Percentiles rank a stretch among this genome's conserved stretches.
Conservation (phyloP, 441 rosid genomes). For the Macaranga tanarius region DNA sequence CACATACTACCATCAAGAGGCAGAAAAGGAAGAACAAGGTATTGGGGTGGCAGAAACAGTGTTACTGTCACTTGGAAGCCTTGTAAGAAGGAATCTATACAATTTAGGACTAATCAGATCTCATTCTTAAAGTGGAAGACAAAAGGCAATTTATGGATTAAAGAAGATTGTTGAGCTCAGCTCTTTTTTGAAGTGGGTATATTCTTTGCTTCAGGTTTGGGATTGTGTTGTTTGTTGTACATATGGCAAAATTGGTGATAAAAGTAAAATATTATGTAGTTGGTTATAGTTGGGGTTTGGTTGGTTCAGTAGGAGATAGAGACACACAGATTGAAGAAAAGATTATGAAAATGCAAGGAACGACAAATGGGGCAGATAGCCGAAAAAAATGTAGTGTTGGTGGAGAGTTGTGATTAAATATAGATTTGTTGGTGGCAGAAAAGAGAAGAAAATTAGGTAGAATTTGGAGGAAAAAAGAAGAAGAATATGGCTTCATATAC, state of each 20-base stretch:
- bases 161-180: conserved; percentile 4
- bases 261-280: conserved; percentile 28
- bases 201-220: conserved; percentile 51
- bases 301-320: conserved; percentile 32
- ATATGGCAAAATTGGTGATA: conserved; percentile 39
- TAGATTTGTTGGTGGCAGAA: conserved; percentile 22
- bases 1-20: conserved; percentile 42
- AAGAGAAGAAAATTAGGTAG: conserved; percentile 31
- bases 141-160: neutral
- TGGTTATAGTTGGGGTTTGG: conserved; percentile 41
- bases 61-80: conserved; percentile 76
- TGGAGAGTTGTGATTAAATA: conserved; percentile 20
- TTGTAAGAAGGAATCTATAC: conserved; percentile 83
- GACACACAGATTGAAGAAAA: conserved; percentile 2
- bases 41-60: conserved; percentile 72
- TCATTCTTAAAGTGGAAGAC: conserved; percentile 41
- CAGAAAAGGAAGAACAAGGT: conserved; percentile 56
- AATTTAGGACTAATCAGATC: conserved; percentile 81
- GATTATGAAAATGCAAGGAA: conserved; percentile 7
- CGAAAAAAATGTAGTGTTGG: conserved; percentile 7
- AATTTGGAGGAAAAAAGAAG: conserved; percentile 11
- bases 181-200: conserved; percentile 28
- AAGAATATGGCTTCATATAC: conserved; percentile 14
- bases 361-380: conserved; percentile 4
- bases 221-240: conserved; percentile 35